Conservation (phyloP, 257 asterid species). For the Jasminum sambac region DNA sequence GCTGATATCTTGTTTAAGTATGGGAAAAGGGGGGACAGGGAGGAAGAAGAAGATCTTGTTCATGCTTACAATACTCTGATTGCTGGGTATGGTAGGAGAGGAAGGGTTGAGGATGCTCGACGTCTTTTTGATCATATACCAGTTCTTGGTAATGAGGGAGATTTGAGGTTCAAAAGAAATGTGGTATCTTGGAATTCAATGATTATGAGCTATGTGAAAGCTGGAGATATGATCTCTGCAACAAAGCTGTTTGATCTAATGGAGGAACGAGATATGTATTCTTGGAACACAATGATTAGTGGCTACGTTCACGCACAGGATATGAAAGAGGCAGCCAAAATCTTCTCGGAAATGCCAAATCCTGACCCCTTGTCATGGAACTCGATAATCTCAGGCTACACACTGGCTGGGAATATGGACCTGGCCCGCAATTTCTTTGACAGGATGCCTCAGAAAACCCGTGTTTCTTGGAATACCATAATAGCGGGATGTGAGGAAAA, state of each 20-base stretch:
- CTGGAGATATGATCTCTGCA: slow-evolving; percentile 58
- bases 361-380: slow-evolving; percentile 80
- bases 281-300: slow-evolving; percentile 81
- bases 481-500: slow-evolving; percentile 74
- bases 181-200: slow-evolving; percentile 82
- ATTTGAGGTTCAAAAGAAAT: slow-evolving; percentile 46
- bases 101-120: slow-evolving; percentile 62
- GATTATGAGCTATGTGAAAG: slow-evolving; percentile 79
- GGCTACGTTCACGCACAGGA: slow-evolving; percentile 62
- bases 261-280: slow-evolving; percentile 52
- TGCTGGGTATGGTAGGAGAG: slow-evolving; percentile 82
- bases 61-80: slow-evolving; percentile 82
- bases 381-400: slow-evolving; percentile 66
- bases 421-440: slow-evolving; percentile 54
- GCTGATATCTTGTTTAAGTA: slow-evolving; percentile 43
- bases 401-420: slow-evolving; percentile 55
- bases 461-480: slow-evolving; percentile 77
- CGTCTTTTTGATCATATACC: slow-evolving; percentile 63
- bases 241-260: slow-evolving; percentile 65
- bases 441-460: slow-evolving; percentile 62
- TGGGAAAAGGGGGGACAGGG: slow-evolving; percentile 27
- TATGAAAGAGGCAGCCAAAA: slow-evolving; percentile 59
- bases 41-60: slow-evolving; percentile 37
- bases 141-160: slow-evolving; percentile 15
- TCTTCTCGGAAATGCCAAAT: slow-evolving; percentile 56